These are phyloP conservation scores for Oryza rufipogon DNA, from an alignment of 176 grass and related monocot genomes.

Conservation along the genomic window DNA sequence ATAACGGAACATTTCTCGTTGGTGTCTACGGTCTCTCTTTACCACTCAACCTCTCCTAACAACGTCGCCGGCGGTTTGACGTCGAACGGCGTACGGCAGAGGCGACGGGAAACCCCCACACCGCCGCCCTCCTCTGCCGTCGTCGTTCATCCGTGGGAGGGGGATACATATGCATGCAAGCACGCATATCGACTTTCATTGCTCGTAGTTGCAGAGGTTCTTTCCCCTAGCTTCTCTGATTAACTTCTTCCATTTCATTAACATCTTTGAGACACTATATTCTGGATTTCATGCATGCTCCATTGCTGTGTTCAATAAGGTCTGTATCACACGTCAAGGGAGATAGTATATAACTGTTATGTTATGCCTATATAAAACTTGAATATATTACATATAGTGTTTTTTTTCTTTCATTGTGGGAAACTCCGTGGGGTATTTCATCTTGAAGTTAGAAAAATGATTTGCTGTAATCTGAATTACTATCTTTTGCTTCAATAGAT, in stretches of 20 bases:
- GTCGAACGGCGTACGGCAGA: conserved; percentile 44
- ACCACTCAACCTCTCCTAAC: conserved; percentile 2
- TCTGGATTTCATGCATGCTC: neutral
- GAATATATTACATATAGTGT: no score
- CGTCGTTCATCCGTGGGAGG: neutral
- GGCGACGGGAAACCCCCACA: neutral
- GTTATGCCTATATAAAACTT: no score
- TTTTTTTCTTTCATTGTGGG: no score
- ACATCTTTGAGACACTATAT: neutral
- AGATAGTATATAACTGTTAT: no score
- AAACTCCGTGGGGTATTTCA: neutral
- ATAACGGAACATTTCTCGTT: conserved; percentile 25
- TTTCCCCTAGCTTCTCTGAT: neutral
- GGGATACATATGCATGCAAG: neutral
- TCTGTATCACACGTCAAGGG: no score
- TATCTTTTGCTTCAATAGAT: no score
- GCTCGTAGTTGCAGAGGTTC: conserved; percentile 16
- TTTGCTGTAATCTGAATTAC: no score
- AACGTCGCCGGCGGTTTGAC: conserved; percentile 35
- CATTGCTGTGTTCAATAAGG: no score
- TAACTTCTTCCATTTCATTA: neutral
- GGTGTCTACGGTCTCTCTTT: neutral
- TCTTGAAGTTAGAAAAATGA: no score
- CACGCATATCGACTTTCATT: neutral
- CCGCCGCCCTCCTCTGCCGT: neutral